These are phyloP conservation scores for Phialemonium atrogriseum DNA, from an alignment of 2,329 filamentous ascomycete species.

Conservation along the genomic window DNA sequence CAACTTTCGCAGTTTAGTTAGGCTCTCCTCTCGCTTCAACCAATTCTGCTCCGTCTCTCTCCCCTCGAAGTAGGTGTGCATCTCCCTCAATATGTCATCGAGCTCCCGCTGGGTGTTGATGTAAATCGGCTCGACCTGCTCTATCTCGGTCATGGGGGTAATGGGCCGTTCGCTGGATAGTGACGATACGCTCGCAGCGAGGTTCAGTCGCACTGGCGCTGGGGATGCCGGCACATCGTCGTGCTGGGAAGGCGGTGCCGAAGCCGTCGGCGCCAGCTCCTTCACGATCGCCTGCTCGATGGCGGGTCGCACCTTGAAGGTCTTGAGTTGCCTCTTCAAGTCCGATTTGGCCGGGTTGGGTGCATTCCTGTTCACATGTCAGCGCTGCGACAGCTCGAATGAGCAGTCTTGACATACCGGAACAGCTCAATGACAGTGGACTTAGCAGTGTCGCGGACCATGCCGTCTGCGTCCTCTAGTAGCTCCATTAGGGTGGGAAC, in stretches of 20 bases:
- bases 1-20: constrained; percentile 67
- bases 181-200: constrained; percentile 45
- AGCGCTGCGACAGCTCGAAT: background rate
- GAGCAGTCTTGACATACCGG: constrained; percentile 39
- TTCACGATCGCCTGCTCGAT: constrained; percentile 77
- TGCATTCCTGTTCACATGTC: constrained; percentile 48
- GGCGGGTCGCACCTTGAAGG: constrained; percentile 75
- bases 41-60: constrained; percentile 88
- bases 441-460: constrained; percentile 80
- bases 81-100: constrained; percentile 78
- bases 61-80: constrained; percentile 76
- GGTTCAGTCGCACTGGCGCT: constrained; percentile 25
- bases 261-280: constrained; percentile 51
- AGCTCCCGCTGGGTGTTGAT: constrained; percentile 79
- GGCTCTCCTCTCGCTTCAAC: constrained; percentile 74
- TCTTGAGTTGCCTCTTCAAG: constrained; percentile 76
- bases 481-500: constrained; percentile 77
- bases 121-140: constrained; percentile 71
- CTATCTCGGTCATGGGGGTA: constrained; percentile 54
- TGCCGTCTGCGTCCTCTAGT: constrained; percentile 82
- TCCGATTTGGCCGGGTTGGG: constrained; percentile 80
- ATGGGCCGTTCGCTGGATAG: constrained; percentile 40
- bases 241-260: constrained; percentile 29
- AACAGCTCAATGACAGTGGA: constrained; percentile 80
- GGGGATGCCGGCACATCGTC: constrained; percentile 28